Base-by-base conservation (phyloP, 139 green algal species). In the Closterium sp. region DNA sequence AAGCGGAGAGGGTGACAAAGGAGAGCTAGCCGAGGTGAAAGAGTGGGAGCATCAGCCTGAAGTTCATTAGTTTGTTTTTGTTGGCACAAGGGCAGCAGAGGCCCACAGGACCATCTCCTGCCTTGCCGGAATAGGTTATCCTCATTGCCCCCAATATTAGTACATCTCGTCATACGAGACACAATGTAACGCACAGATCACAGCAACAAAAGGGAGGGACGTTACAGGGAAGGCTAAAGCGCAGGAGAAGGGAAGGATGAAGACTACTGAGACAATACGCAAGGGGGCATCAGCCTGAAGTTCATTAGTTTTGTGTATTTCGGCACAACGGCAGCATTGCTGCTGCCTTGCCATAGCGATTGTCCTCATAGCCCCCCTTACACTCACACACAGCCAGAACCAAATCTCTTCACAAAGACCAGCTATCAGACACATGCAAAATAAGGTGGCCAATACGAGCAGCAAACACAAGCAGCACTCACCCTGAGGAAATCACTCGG, bases 401-500 rank as follows among this genome's bases (percentile, higher is more conserved):
- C 87, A 4, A 90, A 34, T 62, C 32, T 29, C 27, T 31, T 27
- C 19, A 9, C 28, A 27, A 17, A 27, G 31, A 50, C 5, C 31
- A 22, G 28, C 7, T 27, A 87, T 9, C 38, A 50, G 5, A 50
- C 38, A 17, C 3, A 50, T 7, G 38, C 0, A 17, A 50, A 50
- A 50, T 50, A 0, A 17, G 13, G 38, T 50, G 38, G 38, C 38
- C 13, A 7, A 9, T 50, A 9, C n/a, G 13, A n/a, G 3, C 79
- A 30, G 27, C 0, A 86, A 2, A 29, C 9, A 27, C n/a, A 29
- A 4, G n/a, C 28, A 30, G 85, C 10, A 29, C 31, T 86, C 32
- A 91, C 88, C 88, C 88, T 91, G 22, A 91, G 30, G 88, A 86
- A 91, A 42, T 91, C 88, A 31, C 88, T 91, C 1, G 88, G 88